These are phyloP conservation scores for Boletellus sp. DNA, from an alignment of 768 basidiomycete genomes.

Conservation along the genomic window DNA sequence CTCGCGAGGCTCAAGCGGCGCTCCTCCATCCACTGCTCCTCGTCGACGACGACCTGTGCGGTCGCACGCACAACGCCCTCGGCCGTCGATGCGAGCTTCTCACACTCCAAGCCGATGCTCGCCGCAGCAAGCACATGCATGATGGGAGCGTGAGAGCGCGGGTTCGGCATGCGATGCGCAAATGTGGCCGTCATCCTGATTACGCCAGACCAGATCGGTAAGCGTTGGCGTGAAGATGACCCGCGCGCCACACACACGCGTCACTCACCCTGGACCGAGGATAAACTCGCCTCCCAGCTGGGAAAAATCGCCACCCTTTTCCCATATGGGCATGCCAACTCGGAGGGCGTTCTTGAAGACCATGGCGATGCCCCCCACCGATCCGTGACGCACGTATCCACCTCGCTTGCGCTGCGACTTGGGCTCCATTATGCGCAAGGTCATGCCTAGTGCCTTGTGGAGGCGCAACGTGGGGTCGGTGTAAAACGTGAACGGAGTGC, in stretches of 20 bases:
- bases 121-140: constrained; percentile 63
- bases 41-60: constrained; percentile 16
- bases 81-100: constrained; percentile 10
- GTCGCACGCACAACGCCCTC: constrained; percentile 6
- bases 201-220: constrained; percentile 1
- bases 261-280: constrained; percentile 54
- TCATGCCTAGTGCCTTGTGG: constrained; percentile 78
- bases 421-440: constrained; percentile 40
- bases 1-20: constrained; percentile 30
- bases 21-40: constrained; percentile 36
- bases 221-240: not conserved
- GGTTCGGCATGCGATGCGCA: constrained; percentile 81
- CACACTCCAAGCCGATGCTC: constrained; percentile 36
- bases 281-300: constrained; percentile 93
- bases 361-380: constrained; percentile 66
- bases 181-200: constrained; percentile 61
- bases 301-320: constrained; percentile 67
- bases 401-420: constrained; percentile 44
- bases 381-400: constrained; percentile 64
- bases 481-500: constrained; percentile 68
- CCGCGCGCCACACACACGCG: constrained; percentile 23
- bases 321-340: constrained; percentile 78
- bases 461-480: constrained; percentile 71
- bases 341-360: constrained; percentile 68
- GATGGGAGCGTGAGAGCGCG: constrained; percentile 74